Conservation (phyloP, 495 filamentous ascomycete species). For the Rhypophila decipiens region DNA sequence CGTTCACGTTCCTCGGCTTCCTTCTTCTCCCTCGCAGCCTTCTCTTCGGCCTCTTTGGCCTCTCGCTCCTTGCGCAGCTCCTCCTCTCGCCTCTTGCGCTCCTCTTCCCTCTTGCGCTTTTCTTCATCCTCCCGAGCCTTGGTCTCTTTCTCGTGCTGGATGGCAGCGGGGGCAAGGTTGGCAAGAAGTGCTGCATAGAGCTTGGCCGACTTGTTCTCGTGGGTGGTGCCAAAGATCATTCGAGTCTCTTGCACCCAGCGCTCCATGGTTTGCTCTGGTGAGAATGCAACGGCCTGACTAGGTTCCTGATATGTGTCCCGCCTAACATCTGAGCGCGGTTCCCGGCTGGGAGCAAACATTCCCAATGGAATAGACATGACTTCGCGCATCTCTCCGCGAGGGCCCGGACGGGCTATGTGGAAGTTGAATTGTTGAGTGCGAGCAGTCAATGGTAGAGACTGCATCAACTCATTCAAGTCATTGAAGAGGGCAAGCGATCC, state of each 20-base stretch:
- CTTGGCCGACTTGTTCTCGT: constrained; percentile 64
- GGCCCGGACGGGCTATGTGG: constrained; percentile 32
- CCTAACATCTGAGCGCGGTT: constrained; percentile 32
- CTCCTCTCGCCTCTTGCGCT: constrained; percentile 51
- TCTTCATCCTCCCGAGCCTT: constrained; percentile 53
- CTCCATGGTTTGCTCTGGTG: constrained; percentile 56
- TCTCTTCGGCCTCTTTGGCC: constrained; percentile 56
- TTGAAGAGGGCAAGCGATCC: constrained; percentile 36
- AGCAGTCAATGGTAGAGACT: constrained; percentile 19
- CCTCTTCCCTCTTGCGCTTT: constrained; percentile 61
- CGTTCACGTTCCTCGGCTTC: constrained; percentile 53
- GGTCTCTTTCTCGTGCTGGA: constrained; percentile 64
- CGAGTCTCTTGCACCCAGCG: constrained; percentile 91
- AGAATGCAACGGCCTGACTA: constrained; percentile 60
- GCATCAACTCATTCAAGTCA: constrained; percentile 36
- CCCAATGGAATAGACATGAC: constrained; percentile 30
- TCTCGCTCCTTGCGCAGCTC: constrained; percentile 48
- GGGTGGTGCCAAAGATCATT: constrained; percentile 66
- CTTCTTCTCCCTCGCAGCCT: constrained; percentile 44
- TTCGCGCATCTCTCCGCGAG: constrained; percentile 30
- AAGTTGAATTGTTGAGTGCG: constrained; percentile 39
- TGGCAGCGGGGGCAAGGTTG: constrained; percentile 74
- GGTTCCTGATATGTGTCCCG: constrained; percentile 42
- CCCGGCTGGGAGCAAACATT: constrained; percentile 16
- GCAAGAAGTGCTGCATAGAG: constrained; percentile 63